phyloP scores from a whole-genome alignment of 2,329 filamentous ascomycete genomes.

The Orbilia javanica region DNA sequence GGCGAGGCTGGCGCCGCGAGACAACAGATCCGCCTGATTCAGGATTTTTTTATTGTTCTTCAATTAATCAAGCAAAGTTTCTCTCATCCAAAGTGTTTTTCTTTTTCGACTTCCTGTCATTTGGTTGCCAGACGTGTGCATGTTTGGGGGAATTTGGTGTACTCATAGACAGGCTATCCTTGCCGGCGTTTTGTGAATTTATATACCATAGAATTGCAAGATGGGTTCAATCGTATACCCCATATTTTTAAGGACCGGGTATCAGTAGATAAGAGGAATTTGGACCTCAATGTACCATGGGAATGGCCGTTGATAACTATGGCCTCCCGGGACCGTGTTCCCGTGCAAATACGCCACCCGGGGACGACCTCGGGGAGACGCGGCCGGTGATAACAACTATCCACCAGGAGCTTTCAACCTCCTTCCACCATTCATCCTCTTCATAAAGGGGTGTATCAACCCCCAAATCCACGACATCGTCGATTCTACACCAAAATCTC shows the following conservation, averaged over 20 bases:
- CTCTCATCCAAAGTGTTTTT: no score
- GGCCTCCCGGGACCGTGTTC: background rate
- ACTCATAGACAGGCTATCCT: background rate
- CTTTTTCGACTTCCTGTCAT: no score
- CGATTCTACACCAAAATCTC: background rate
- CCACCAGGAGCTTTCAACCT: background rate
- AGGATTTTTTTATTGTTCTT: no score
- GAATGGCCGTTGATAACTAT: no score
- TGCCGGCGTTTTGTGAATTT: background rate
- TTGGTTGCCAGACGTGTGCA: background rate
- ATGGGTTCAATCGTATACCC: background rate
- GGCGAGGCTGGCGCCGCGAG: no score
- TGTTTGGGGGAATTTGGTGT: background rate
- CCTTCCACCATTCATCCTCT: background rate
- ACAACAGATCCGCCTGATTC: no score
- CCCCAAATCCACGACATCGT: background rate
- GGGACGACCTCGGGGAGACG: background rate
- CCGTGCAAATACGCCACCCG: background rate
- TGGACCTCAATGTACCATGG: no score
- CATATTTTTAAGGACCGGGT: background rate
- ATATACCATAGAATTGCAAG: background rate
- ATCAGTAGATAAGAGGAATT: no score
- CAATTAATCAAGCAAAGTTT: no score
- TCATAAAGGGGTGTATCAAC: slow-evolving; percentile 3
- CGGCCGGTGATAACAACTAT: slow-evolving; percentile 12